Evolutionary conservation across 257 asterid genomes (phyloP).

Genomic region (Scutellaria galericulata): DNA sequence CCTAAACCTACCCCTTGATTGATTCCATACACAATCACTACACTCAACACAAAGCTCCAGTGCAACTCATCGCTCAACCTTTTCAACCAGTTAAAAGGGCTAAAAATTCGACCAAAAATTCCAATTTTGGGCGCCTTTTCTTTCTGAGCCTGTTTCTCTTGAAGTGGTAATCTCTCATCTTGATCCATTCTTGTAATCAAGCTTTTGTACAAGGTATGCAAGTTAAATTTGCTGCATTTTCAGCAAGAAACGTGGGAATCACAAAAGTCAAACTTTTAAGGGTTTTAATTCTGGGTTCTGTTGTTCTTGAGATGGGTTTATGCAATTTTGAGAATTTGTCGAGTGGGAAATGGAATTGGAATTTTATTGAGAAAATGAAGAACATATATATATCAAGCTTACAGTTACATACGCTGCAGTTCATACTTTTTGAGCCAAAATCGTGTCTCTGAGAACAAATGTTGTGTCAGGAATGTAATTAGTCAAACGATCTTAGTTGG

Average conservation of each 20-base stretch:
- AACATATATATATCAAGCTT: neutral
- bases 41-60: constrained; percentile 89
- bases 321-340: constrained; percentile 4
- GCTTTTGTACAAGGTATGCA: neutral
- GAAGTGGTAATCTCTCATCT: constrained; percentile 44
- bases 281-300: constrained; percentile 30
- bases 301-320: constrained; percentile 32
- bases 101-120: constrained; percentile 36
- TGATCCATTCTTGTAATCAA: constrained; percentile 39
- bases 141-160: constrained; percentile 36
- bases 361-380: neutral
- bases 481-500: neutral
- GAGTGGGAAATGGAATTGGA: constrained; percentile 21
- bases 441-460: neutral
- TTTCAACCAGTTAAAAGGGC: constrained; percentile 59
- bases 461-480: too few relatives aligned
- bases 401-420: neutral
- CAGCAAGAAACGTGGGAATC: neutral
- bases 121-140: constrained; percentile 32
- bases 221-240: constrained; percentile 9
- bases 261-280: neutral
- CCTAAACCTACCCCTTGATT: constrained; percentile 85
- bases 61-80: constrained; percentile 71
- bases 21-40: constrained; percentile 80
- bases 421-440: neutral